Percentiles rank a stretch among this genome's conserved stretches.
Evolutionary conservation across 2,329 filamentous ascomycete species (phyloP).

Genomic region (Stemphylium beticola): DNA sequence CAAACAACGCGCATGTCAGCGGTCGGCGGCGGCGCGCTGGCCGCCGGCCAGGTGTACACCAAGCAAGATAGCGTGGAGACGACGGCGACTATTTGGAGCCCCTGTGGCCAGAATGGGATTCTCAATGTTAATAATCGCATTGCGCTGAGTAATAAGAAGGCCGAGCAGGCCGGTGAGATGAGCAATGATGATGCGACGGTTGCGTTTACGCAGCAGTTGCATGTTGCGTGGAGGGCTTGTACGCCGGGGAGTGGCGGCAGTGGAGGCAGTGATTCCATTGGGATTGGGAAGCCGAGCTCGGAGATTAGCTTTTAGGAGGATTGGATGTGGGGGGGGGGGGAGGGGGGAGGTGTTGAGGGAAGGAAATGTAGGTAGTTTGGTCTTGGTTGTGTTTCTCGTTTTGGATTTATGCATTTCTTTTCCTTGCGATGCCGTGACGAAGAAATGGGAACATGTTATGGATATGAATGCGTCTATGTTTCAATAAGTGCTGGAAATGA

Average conservation of each 20-base stretch:
- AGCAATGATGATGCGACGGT: slow-evolving; percentile 45
- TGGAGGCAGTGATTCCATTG: slow-evolving; percentile 28
- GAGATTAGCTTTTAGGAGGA: slow-evolving; percentile 16
- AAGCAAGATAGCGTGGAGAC: slow-evolving; percentile 52
- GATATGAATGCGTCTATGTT: neutral
- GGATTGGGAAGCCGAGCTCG: slow-evolving; percentile 30
- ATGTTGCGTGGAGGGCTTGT: slow-evolving; percentile 42
- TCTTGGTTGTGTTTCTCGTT: neutral
- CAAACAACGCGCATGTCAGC: slow-evolving; percentile 34
- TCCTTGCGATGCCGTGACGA: too few species aligned
- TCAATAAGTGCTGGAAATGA: neutral
- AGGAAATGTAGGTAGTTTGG: slow-evolving; percentile 2
- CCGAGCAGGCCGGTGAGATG: slow-evolving; percentile 35
- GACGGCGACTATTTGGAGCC: slow-evolving; percentile 43
- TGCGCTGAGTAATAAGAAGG: slow-evolving; percentile 29
- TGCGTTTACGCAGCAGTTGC: slow-evolving; percentile 44
- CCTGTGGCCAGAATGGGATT: slow-evolving; percentile 41
- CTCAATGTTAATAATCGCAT: slow-evolving; percentile 46
- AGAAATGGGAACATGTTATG: neutral
- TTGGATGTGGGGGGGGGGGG: neutral
- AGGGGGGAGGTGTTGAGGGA: neutral
- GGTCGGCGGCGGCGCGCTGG: slow-evolving; percentile 49
- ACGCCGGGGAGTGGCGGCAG: slow-evolving; percentile 8
- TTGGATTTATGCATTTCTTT: neutral
- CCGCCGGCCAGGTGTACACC: slow-evolving; percentile 51